These are phyloP conservation scores for Pisolithus sp. DNA, from an alignment of 768 basidiomycete species.

Conservation along the genomic window DNA sequence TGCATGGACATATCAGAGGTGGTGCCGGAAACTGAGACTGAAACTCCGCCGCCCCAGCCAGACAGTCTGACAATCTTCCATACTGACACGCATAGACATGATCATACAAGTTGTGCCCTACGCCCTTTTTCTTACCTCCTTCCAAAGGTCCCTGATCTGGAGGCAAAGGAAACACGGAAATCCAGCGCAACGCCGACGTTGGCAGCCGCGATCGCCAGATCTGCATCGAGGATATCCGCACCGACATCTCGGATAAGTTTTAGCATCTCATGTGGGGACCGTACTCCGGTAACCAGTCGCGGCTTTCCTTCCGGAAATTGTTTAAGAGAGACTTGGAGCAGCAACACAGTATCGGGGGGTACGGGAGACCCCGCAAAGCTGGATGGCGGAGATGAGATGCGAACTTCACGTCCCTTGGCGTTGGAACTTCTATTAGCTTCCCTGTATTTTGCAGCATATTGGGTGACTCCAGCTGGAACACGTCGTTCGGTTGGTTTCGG, in stretches of 20 bases:
- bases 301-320: constrained; percentile 50
- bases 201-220: constrained; percentile 66
- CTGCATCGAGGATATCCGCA: constrained; percentile 68
- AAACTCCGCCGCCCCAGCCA: constrained; percentile 16
- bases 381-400: not conserved
- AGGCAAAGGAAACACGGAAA: constrained; percentile 59
- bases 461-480: constrained; percentile 10
- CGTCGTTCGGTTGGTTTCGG: constrained; percentile 6
- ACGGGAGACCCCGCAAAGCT: not conserved
- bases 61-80: constrained; percentile 38
- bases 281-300: constrained; percentile 51
- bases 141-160: not conserved
- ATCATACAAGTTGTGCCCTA: constrained; percentile 75
- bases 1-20: constrained; percentile 39
- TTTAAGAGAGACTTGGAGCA: constrained; percentile 56
- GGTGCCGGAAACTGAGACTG: not conserved
- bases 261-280: constrained; percentile 73
- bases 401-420: constrained; percentile 2
- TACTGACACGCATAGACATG: constrained; percentile 56
- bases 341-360: constrained; percentile 22
- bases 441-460: constrained; percentile 12
- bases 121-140: not conserved
- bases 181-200: constrained; percentile 71
- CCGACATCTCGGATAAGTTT: constrained; percentile 57
- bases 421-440: constrained; percentile 2